Base-by-base conservation (phyloP, 2,329 filamentous ascomycete species). In the Tolypocladium pustulatum region DNA sequence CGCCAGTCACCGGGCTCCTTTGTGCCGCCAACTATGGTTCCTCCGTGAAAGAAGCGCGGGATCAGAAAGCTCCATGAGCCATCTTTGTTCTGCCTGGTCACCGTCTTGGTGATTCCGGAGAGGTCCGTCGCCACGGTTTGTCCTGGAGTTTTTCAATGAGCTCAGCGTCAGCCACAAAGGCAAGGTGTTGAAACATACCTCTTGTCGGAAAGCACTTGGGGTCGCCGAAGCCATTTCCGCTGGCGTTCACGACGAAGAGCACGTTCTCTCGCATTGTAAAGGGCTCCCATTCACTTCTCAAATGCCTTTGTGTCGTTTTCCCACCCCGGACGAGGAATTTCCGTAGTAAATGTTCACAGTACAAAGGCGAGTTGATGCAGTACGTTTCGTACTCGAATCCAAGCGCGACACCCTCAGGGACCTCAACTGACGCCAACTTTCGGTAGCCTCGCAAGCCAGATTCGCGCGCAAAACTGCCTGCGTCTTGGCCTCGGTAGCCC, bases 11-110 rank as follows among this genome's bases (percentile, higher is more conserved):
- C 72, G 1, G 78, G 76, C 66, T 87, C 79, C 68, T 85, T 87
- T 22, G 84, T 88, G 0, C 84, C 84, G 15, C 85, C 85, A 37
- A 87, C 80, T 49, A 87, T 75, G 0, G 85, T 87, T 2, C 85
- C 85, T 4, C 84, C 84, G 34, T 80, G 73, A 32, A 83, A 78
- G 52, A 79, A 80, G 2, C 85, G 78, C 2, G 85, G 83, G 34
- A 88, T 81, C 56, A 79, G 78, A 64, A 87, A 87, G 2, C 78
- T 77, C 82, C 83, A 86, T 15, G 74, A 76, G 2, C 85, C 85
- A 66, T 88, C 84, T 0, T 76, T 75, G 64, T 83, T 81, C 63
- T 89, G 83, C 32, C 81, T 76, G 3, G 86, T 88, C 25, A 88
- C 74, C 0, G 71, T 73, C 38, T 68, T 70, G 0, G 68, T 67